Conservation (phyloP, 352 stramenopile species). For the Pythium phragmitis region DNA sequence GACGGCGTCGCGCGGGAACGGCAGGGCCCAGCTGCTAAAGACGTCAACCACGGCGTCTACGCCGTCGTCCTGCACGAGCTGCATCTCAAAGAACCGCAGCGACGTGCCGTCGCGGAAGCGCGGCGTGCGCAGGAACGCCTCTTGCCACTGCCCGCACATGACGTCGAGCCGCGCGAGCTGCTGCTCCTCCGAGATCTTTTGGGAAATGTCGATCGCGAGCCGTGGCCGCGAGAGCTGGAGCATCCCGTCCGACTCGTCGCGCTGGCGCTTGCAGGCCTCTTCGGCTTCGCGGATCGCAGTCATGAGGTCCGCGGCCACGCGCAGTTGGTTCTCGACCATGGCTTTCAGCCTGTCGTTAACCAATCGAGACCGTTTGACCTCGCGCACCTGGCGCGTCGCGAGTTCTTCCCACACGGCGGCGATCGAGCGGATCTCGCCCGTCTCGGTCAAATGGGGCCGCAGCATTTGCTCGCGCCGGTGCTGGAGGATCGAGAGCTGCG, state of each 20-base stretch:
- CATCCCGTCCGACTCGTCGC: conserved; percentile 2
- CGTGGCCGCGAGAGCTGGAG: neutral
- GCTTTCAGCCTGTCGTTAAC: conserved; percentile 19
- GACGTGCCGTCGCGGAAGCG: conserved; percentile 7
- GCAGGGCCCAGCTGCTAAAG: conserved; percentile 6
- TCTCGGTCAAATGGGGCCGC: neutral
- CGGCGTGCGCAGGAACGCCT: neutral
- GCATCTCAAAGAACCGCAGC: conserved; percentile 1
- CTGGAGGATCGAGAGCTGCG: conserved; percentile 19
- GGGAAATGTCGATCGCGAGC: conserved; percentile 17
- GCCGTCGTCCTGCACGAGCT: conserved; percentile 6
- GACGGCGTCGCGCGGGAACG: conserved; percentile 8
- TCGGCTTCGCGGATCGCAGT: conserved; percentile 6
- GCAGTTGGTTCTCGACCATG: conserved; percentile 13
- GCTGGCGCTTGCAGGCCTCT: neutral
- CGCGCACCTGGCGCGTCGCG: conserved; percentile 21
- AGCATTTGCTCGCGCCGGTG: conserved; percentile 15
- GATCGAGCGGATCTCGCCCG: conserved; percentile 2
- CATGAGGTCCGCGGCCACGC: conserved; percentile 13
- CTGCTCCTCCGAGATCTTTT: conserved; percentile 17
- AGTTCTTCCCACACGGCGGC: conserved; percentile 19
- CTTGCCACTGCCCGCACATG: conserved; percentile 9
- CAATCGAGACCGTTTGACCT: conserved; percentile 4
- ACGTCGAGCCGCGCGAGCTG: conserved; percentile 13
- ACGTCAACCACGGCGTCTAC: neutral